These are phyloP conservation scores for Parathielavia appendiculata DNA, from an alignment of 495 filamentous ascomycete species.

Conservation along the genomic window DNA sequence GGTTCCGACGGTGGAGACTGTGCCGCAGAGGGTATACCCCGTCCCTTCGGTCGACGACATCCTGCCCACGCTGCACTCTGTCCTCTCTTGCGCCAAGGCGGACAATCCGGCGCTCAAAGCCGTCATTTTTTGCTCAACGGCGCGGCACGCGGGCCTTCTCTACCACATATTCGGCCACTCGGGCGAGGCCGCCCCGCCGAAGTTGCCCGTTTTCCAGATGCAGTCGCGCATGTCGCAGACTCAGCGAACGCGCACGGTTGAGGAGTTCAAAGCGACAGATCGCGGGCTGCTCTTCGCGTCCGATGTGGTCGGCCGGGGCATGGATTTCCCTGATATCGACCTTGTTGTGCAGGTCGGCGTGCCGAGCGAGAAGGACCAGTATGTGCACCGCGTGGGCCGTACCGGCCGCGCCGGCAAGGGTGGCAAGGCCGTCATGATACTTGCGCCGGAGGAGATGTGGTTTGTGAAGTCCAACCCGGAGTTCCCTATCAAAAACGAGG, in stretches of 20 bases:
- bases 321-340: constrained; percentile 70
- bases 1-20: constrained; percentile 71
- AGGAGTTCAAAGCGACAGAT: constrained; percentile 76
- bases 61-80: constrained; percentile 73
- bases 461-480: constrained; percentile 26
- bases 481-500: constrained; percentile 30
- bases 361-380: constrained; percentile 67
- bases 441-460: constrained; percentile 77
- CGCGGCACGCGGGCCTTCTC: constrained; percentile 95
- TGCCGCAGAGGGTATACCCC: constrained; percentile 67
- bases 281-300: constrained; percentile 83
- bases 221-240: constrained; percentile 57
- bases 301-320: constrained; percentile 82
- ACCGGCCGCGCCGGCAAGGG: constrained; percentile 77
- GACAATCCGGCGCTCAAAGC: constrained; percentile 68
- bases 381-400: constrained; percentile 89
- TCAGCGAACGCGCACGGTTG: constrained; percentile 69
- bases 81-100: constrained; percentile 85
- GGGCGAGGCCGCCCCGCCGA: constrained; percentile 74
- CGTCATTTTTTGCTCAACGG: constrained; percentile 98
- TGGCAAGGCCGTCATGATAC: constrained; percentile 82
- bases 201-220: constrained; percentile 82
- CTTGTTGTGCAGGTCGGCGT: constrained; percentile 91
- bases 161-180: constrained; percentile 58
- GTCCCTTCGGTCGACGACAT: constrained; percentile 83